Evolutionary conservation across 768 basidiomycete species (phyloP), one percentile per base, ranked within the genome.

Genomic region (Russula sp.): DNA sequence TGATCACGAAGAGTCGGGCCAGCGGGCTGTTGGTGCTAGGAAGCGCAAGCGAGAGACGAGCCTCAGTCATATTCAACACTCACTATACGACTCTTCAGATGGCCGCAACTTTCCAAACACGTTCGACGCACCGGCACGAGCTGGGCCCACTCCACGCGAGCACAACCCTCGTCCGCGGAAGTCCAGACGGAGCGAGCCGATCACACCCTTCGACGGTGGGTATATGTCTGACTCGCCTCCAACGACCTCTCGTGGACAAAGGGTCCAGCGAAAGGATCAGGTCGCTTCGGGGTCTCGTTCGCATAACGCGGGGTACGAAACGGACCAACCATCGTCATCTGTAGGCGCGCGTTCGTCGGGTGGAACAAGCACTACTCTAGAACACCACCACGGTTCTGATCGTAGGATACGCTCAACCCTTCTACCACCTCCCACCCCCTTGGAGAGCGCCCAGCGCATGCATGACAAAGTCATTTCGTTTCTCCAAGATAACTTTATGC

Each of bases 21-120:
- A 37, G 48, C 20, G 59, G 48, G 7, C 53, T 37, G 35, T 42
- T 22, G 42, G n/a, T 34, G 11, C 34, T 5, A 60, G 48, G 54
- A 64, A 64, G 35, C 63, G 63, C 48, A 64, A 60, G 34, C 58
- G 63, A 32, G 59, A 39, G 27, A 39, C 54, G 18, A 64, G 59
- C 10, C 48, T 45, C 8, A 32, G 16, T 44, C 58, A 13, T n/a
- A 20, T 48, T 9, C 27, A 50, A n/a, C 58, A 8, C 11, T 3
- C 47, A 18, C 32, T 18, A 34, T 50, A 22, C 34, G 34, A n/a
- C n/a, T 39, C 63, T 51, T 40, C 39, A 3, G 55, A 45, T 22
- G 44, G 39, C 35, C 39, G 7, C 37, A 57, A 31, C 37, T 5
- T n/a, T 22, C 3, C 40, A 5, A 34, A 40, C 10, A 5, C 47